These are phyloP conservation scores for Pogostemon cablin DNA, from an alignment of 257 asterid genomes.

Conservation along the genomic window DNA sequence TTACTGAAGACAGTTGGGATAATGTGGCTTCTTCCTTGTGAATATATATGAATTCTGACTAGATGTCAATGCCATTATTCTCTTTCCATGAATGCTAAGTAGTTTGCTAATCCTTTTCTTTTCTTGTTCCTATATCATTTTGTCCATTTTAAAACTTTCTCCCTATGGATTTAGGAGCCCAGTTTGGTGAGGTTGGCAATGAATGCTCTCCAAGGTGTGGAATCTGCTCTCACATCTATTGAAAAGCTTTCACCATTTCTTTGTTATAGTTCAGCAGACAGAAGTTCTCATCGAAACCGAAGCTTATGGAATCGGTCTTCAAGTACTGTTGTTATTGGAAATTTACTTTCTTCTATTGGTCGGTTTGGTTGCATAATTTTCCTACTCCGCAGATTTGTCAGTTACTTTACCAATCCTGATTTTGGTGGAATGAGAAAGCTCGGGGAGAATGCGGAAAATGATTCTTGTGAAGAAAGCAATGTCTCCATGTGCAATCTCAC, in stretches of 20 bases:
- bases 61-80: conserved; percentile 9
- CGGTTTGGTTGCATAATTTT: conserved; percentile 73
- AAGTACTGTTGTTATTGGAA: conserved; percentile 78
- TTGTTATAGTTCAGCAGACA: conserved; percentile 74
- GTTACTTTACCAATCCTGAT: conserved; percentile 56
- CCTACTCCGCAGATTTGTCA: conserved; percentile 70
- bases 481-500: conserved; percentile 38
- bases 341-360: conserved; percentile 77
- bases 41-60: neutral
- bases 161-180: conserved; percentile 62
- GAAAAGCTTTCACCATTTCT: conserved; percentile 63
- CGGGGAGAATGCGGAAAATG: conserved; percentile 34
- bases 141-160: conserved; percentile 29
- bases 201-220: conserved; percentile 90
- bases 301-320: conserved; percentile 80
- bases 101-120: conserved; percentile 11
- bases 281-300: conserved; percentile 74
- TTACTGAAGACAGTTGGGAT: neutral
- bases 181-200: conserved; percentile 87
- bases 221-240: conserved; percentile 72
- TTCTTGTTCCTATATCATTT: conserved; percentile 2
- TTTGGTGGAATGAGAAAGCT: conserved; percentile 41
- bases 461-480: conserved; percentile 39
- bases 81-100: conserved; percentile 8
- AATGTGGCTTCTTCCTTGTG: neutral